phyloP scores from a whole-genome alignment of 2,329 filamentous ascomycete species.

The Fusarium concolor region DNA sequence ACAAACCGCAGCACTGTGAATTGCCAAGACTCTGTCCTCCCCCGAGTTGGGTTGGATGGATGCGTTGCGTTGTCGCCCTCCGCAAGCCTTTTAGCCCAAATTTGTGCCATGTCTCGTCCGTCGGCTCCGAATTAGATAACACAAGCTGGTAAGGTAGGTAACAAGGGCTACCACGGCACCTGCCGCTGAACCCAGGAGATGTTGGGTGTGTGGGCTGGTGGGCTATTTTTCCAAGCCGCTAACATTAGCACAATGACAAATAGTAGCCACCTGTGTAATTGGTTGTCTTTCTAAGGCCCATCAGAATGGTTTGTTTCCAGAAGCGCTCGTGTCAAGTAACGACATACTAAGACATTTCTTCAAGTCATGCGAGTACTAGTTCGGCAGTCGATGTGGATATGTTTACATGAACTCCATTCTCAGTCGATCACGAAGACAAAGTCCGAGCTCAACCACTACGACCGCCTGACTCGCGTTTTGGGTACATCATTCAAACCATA shows the following conservation, averaged over 20 bases:
- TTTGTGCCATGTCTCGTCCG: slow-evolving; percentile 3
- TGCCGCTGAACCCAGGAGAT: background rate
- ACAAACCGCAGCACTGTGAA: background rate
- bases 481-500: background rate
- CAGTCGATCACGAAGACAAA: background rate
- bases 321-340: slow-evolving; percentile 23
- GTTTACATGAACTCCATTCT: background rate
- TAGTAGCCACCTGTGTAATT: slow-evolving; percentile 11
- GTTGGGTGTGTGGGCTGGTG: background rate
- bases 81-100: background rate
- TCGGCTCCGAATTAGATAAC: slow-evolving; percentile 29
- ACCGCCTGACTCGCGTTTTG: background rate
- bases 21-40: slow-evolving; percentile 15
- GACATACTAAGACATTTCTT: background rate
- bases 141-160: slow-evolving; percentile 18
- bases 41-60: background rate
- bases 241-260: background rate
- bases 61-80: background rate
- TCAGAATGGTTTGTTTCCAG: slow-evolving; percentile 12
- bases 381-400: slow-evolving; percentile 8
- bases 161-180: slow-evolving; percentile 18
- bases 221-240: background rate
- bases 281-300: slow-evolving; percentile 10
- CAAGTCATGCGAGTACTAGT: slow-evolving; percentile 25
- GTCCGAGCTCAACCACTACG: background rate